Percentiles rank a stretch among this genome's conserved stretches.
These are phyloP conservation scores for Aspergillus neoniger DNA, from an alignment of 2,329 filamentous ascomycete genomes.

Conservation along the genomic window DNA sequence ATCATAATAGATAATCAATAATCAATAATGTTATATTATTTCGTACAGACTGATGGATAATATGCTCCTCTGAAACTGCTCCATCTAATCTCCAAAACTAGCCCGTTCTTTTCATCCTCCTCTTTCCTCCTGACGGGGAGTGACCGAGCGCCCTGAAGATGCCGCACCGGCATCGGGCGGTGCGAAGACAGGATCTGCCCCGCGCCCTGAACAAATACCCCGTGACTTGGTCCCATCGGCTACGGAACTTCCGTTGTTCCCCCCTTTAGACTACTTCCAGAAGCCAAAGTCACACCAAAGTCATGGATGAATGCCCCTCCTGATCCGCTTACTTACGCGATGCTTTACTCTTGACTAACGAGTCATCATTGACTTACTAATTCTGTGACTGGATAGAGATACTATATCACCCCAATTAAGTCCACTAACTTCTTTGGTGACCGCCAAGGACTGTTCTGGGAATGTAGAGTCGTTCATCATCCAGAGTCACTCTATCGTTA, in stretches of 20 bases:
- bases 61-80: no score
- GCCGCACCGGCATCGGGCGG: not conserved
- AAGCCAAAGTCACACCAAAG: not conserved
- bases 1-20: no score
- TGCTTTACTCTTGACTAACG: not conserved
- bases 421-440: not conserved
- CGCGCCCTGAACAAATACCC: not conserved
- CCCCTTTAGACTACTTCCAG: not conserved
- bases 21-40: no score
- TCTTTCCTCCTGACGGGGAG: not conserved
- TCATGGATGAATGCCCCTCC: not conserved
- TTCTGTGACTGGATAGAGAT: not conserved
- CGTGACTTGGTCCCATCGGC: not conserved
- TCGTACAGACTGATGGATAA: no score
- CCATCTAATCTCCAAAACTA: no score
- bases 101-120: not conserved
- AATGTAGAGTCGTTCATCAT: not conserved
- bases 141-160: not conserved
- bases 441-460: not conserved
- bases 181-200: conserved; percentile 1
- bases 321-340: not conserved
- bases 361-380: no score
- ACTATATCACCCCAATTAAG: not conserved
- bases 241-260: not conserved
- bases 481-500: not conserved